Conservation (phyloP, 441 rosid species). For the Euphorbia schlechtendalii region DNA sequence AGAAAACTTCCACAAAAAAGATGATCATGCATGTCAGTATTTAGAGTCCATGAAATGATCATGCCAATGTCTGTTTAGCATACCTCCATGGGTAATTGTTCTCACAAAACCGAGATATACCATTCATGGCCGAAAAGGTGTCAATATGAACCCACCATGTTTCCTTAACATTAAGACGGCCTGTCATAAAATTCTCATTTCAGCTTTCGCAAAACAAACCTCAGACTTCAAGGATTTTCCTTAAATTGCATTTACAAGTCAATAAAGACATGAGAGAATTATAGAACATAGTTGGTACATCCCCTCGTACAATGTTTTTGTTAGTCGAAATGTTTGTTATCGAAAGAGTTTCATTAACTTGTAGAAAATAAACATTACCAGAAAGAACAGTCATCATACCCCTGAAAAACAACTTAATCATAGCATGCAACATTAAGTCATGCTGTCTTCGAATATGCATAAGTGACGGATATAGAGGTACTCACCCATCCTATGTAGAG, state of each 20-base stretch:
- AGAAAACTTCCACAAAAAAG: not conserved
- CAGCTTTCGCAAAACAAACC: constrained; percentile 7
- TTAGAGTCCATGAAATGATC: not conserved
- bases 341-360: too few species aligned
- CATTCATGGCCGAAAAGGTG: constrained; percentile 90
- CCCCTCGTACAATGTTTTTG: not conserved
- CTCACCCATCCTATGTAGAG: constrained; percentile 75
- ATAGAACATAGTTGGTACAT: not conserved
- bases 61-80: constrained; percentile 8
- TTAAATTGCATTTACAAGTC: not conserved
- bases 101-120: constrained; percentile 93
- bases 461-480: constrained; percentile 11
- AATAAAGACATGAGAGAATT: too few species aligned
- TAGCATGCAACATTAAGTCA: not conserved
- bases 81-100: constrained; percentile 81
- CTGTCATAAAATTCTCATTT: constrained; percentile 30
- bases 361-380: not conserved
- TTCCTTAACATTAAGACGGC: constrained; percentile 31
- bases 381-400: not conserved
- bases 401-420: not conserved
- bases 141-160: constrained; percentile 83
- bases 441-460: not conserved
- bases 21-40: too few species aligned
- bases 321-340: not conserved
- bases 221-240: not conserved